These are phyloP conservation scores for Nitzschia sp. DNA, from an alignment of 108 stramenopile genomes.

Conservation along the genomic window DNA sequence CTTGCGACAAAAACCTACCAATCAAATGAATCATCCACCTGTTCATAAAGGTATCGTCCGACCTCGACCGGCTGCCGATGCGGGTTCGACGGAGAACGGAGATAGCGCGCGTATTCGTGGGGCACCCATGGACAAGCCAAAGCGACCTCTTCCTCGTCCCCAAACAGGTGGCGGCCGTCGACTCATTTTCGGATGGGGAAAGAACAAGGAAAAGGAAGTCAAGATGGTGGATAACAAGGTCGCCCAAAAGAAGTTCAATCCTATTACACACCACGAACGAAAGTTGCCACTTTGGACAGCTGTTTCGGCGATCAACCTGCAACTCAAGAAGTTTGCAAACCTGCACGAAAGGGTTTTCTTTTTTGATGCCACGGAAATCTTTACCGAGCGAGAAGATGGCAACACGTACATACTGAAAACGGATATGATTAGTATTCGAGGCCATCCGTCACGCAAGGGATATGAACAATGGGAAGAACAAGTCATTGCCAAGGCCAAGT, in stretches of 20 bases:
- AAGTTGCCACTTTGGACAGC: constrained; percentile 79
- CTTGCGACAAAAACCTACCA: background rate
- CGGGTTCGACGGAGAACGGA: background rate
- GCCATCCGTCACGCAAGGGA: constrained; percentile 74
- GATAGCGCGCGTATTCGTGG: background rate
- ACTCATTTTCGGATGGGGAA: background rate
- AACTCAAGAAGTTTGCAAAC: constrained; percentile 60
- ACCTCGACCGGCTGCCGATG: background rate
- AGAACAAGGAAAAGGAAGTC: constrained; percentile 11
- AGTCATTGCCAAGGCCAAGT: constrained; percentile 26
- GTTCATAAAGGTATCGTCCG: background rate
- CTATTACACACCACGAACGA: constrained; percentile 17
- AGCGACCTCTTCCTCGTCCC: background rate
- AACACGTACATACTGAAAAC: constrained; percentile 44
- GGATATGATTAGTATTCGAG: constrained; percentile 59
- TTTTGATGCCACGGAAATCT: constrained; percentile 79
- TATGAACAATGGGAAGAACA: constrained; percentile 65
- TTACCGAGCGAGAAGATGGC: constrained; percentile 48
- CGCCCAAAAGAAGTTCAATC: constrained; percentile 31
- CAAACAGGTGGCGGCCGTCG: background rate
- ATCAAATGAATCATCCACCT: background rate
- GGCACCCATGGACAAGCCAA: background rate
- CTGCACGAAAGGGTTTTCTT: constrained; percentile 60
- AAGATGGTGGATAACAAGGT: constrained; percentile 9
- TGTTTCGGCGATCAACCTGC: constrained; percentile 67